Base-by-base conservation (phyloP, 2,329 filamentous ascomycete species). In the Zopfia rhizophila region DNA sequence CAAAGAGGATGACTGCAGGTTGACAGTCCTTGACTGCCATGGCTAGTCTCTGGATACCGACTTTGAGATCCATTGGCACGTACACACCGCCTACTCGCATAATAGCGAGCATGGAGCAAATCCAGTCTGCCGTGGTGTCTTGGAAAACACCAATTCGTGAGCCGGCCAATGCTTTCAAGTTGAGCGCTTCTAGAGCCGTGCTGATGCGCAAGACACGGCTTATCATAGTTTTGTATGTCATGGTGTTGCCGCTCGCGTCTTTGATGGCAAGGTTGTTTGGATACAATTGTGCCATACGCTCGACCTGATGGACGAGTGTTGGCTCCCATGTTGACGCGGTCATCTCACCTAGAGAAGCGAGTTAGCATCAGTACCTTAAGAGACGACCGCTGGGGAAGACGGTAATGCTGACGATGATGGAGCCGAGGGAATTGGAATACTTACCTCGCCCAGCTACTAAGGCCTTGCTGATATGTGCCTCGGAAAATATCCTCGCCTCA, bases 81-180 rank as follows among this genome's bases (percentile, higher is more conserved):
- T 61, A 61, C 5, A 49, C 25, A 2, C 27, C 33, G 3, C 54
- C 52, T n/a, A 54, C 13, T 6, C 47, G 39, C 17, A 30, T 18
- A 19, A 63, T 61, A n/a, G 57, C 59, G 5, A 63, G 50, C 6
- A 63, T 16, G 3, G 57, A 58, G 28, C 43, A 53, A 10, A 51
- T 19, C 23, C 27, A 73, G 30, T 78, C 70, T 0, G 60, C 23
- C 0, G 63, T 48, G 0, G 78, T 65, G 7, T 73, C 37, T 30
- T 75, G 73, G 39, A 77, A 74, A 2, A 82, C 74, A 1, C 55
- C 69, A 2, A 82, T 69, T 2, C 21, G n/a, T 11, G 32, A 44
- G 11, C 40, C 48, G 14, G 4, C 25, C 31, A 19, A n/a, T 7
- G 47, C 39, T 11, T n/a, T 17, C 4, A 7, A 12, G 17, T 27